These are phyloP conservation scores for Carex myosuroides DNA, from an alignment of 176 grass and related monocot genomes.

Conservation along the genomic window DNA sequence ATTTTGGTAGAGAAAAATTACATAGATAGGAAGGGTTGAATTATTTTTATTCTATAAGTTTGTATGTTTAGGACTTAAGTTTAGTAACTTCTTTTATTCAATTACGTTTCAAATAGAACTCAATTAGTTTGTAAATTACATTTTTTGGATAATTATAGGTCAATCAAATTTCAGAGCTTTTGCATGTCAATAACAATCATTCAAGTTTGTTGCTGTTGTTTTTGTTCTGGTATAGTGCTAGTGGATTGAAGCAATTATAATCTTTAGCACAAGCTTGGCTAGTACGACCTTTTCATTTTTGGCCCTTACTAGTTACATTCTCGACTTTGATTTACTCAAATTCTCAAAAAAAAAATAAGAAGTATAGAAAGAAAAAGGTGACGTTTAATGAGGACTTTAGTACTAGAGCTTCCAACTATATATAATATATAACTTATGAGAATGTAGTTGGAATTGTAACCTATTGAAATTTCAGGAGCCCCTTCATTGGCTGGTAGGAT, in stretches of 20 bases:
- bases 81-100: neutral
- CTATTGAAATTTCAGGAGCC: conserved; percentile 59
- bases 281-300: neutral
- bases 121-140: neutral
- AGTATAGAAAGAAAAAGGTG: neutral
- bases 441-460: conserved; percentile 24
- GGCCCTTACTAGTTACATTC: neutral
- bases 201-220: neutral
- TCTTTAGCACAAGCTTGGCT: neutral
- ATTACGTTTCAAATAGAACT: neutral
- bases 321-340: neutral
- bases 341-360: neutral
- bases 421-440: conserved; percentile 16
- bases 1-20: neutral
- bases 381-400: neutral
- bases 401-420: conserved; percentile 15
- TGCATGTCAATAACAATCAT: neutral
- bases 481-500: conserved; percentile 73
- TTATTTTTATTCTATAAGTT: neutral
- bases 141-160: neutral
- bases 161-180: neutral
- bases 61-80: neutral
- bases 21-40: neutral
- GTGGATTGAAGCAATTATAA: neutral
- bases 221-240: neutral